Evolutionary conservation across 345 rosid species (phyloP).

Genomic region (Populus alba): DNA sequence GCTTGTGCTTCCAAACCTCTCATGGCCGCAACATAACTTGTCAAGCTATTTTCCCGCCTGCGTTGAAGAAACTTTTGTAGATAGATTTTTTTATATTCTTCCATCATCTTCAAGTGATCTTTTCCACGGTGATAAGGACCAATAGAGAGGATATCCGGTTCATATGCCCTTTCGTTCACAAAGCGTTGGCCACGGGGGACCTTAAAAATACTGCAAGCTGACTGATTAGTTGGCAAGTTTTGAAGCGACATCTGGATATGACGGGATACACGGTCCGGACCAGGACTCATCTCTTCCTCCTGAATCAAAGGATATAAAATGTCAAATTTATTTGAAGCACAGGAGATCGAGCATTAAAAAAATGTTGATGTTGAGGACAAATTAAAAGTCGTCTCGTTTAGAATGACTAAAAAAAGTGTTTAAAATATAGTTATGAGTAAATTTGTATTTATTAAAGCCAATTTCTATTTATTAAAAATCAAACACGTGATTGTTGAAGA

Average conservation of each 20-base stretch:
- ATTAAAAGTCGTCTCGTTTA: too few relatives aligned
- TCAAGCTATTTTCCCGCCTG: not conserved
- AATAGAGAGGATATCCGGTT: conserved; percentile 9
- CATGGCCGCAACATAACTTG: not conserved
- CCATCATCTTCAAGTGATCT: conserved; percentile 12
- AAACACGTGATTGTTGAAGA: too few relatives aligned
- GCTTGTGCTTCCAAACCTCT: conserved; percentile 28
- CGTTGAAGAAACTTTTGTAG: conserved; percentile 1
- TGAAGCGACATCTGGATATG: not conserved
- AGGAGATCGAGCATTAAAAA: too few relatives aligned
- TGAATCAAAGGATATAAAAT: not conserved
- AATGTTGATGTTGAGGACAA: too few relatives aligned
- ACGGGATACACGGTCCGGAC: not conserved
- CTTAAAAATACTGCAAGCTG: not conserved
- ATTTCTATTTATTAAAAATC: too few relatives aligned
- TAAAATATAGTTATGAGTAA: too few relatives aligned
- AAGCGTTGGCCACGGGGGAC: not conserved
- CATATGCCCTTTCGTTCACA: conserved; percentile 2
- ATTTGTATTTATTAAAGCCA: too few relatives aligned
- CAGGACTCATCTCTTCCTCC: not conserved
- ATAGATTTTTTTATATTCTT: conserved; percentile 7
- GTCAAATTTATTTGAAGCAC: too few relatives aligned
- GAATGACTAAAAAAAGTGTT: too few relatives aligned
- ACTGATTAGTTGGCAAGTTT: not conserved
- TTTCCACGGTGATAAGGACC: conserved; percentile 8